Evolutionary conservation across 2,329 filamentous ascomycete genomes (phyloP), one percentile per base, ranked within the genome.

Genomic region (Thielaviopsis ethacetica): DNA sequence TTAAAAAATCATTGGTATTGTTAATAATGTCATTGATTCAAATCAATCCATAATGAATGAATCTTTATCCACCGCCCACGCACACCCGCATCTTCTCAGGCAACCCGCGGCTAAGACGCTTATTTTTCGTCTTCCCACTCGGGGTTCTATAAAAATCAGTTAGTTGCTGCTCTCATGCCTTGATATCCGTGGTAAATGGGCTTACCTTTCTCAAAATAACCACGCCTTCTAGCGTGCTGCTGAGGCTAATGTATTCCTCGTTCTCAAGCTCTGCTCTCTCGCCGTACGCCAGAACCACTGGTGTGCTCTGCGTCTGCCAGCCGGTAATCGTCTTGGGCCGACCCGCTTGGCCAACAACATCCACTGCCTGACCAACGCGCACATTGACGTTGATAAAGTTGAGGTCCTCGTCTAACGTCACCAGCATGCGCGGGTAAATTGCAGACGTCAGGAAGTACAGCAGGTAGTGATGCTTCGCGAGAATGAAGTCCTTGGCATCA

Each of bases 251-350:
- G 71, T 97, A 98, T 74, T 98, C 85, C 74, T 98, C 93, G 67
- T 98, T 93, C 72, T 98, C 93, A 56, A 98, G 76, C 76, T 98
- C 93, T 10, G 93, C 93, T 66, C 94, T 81, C 76, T 98, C 93
- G 30, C 94, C 93, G 68, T 95, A 86, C n/a, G 88, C 85, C 66
- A 98, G 76, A 61, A 98, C 76, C 53, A 98, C 93, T 0, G 93
- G 93, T n/a, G 93, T 98, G 75, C 88, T 96, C 77, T 98, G 93
- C 64, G 93, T 98, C 74, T 98, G 93, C 93, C 93, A 98, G 57
- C 93, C 93, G 10, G 93, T 98, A 67, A 98, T 98, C 1, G 93
- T 98, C 84, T 98, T 97, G 65, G 93, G 93, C 63, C 91, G 82
- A 69, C 93, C 93, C 13, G 94, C 93, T 72, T 97, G 93, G 56